These are phyloP conservation scores for Cladorrhinum sp. DNA, from an alignment of 2,329 filamentous ascomycete genomes.

Conservation along the genomic window DNA sequence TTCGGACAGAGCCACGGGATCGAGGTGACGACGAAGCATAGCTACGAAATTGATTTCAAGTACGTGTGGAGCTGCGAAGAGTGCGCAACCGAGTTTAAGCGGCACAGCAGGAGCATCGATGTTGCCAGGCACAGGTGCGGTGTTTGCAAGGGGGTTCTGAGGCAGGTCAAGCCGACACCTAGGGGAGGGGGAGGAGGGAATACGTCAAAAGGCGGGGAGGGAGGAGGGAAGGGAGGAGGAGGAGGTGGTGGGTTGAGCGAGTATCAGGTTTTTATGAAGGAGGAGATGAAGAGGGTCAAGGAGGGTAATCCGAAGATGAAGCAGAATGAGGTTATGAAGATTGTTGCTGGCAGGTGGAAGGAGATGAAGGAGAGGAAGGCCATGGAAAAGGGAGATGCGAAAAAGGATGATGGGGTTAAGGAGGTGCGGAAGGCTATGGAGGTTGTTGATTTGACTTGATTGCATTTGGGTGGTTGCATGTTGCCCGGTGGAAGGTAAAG, in stretches of 20 bases:
- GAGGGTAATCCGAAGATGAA: slow-evolving; percentile 53
- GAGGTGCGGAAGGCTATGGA: neutral
- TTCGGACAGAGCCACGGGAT: slow-evolving; percentile 61
- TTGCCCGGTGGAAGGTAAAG: no score
- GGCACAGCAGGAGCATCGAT: slow-evolving; percentile 85
- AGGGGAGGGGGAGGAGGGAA: slow-evolving; percentile 35
- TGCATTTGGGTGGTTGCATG: no score
- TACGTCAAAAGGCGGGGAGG: slow-evolving; percentile 22
- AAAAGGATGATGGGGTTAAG: neutral
- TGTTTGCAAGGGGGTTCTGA: slow-evolving; percentile 64
- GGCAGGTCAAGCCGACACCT: slow-evolving; percentile 78
- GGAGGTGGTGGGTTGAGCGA: slow-evolving; percentile 36
- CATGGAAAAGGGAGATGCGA: neutral
- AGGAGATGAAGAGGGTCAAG: slow-evolving; percentile 62
- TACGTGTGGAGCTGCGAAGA: slow-evolving; percentile 77
- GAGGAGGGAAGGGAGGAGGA: slow-evolving; percentile 22
- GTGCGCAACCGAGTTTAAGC: slow-evolving; percentile 71
- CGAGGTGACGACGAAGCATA: slow-evolving; percentile 83
- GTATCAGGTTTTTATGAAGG: slow-evolving; percentile 58
- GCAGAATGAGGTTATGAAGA: slow-evolving; percentile 67
- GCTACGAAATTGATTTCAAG: slow-evolving; percentile 87
- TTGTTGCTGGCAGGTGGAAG: slow-evolving; percentile 62
- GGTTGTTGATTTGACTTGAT: slow-evolving; percentile 14
- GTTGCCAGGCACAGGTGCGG: slow-evolving; percentile 69
- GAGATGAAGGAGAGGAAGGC: slow-evolving; percentile 38